Percentiles rank a stretch among this genome's conserved stretches.
These are phyloP conservation scores for Tremella mesenterica DNA, from an alignment of 768 basidiomycete species.

Conservation along the genomic window DNA sequence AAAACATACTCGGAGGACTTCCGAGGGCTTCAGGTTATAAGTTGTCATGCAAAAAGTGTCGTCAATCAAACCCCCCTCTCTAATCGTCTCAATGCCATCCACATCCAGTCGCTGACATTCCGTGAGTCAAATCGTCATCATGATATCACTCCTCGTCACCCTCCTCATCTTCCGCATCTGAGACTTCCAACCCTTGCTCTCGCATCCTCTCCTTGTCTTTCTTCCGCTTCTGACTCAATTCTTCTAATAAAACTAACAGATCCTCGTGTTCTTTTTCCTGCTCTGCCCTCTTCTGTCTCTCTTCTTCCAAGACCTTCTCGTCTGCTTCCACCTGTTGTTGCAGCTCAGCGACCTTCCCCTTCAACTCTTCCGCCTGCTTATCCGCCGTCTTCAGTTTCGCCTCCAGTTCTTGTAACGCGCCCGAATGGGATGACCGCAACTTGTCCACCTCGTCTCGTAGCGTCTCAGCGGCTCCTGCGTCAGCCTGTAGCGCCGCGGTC, in stretches of 20 bases:
- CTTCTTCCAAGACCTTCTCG: conserved; percentile 48
- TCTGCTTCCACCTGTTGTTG: too few relatives aligned
- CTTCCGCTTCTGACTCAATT: conserved; percentile 74
- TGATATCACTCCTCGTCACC: conserved; percentile 52
- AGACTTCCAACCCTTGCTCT: conserved; percentile 71
- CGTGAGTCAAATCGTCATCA: neutral
- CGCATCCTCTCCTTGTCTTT: conserved; percentile 71
- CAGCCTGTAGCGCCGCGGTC: neutral
- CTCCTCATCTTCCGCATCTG: conserved; percentile 64
- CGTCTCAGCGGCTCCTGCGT: neutral
- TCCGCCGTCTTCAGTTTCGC: conserved; percentile 16
- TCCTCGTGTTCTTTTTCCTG: conserved; percentile 96
- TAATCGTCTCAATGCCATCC: too few relatives aligned
- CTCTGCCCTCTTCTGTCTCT: conserved; percentile 64
- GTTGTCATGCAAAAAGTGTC: too few relatives aligned
- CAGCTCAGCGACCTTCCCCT: conserved; percentile 17
- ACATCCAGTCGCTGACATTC: too few relatives aligned
- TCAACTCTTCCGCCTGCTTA: conserved; percentile 15
- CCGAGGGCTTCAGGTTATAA: too few relatives aligned
- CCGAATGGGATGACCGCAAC: neutral
- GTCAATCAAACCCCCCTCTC: too few relatives aligned
- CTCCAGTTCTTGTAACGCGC: neutral
- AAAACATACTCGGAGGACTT: too few relatives aligned
- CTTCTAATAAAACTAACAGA: conserved; percentile 82
- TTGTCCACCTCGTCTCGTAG: neutral